Conservation (phyloP, 805 yeast genomes). For the Saturnispora halmiae region DNA sequence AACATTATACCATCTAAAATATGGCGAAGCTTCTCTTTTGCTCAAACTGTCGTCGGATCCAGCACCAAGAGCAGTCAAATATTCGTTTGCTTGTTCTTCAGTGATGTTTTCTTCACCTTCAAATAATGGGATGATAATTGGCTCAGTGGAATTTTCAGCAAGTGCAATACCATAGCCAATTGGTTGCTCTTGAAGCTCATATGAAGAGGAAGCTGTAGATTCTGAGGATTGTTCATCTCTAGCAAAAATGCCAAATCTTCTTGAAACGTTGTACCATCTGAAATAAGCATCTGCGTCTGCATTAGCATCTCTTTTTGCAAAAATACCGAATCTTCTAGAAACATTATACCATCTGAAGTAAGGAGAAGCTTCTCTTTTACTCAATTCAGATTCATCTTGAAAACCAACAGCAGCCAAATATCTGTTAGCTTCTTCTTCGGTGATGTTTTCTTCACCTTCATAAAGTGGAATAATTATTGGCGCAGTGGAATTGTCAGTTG, state of each 20-base stretch:
- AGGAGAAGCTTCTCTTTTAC: slow-evolving; percentile 5
- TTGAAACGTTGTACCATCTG: slow-evolving; percentile 6
- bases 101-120: slow-evolving; percentile 8
- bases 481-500: slow-evolving; percentile 5
- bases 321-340: slow-evolving; percentile 6
- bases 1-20: slow-evolving; percentile 8
- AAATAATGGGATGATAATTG: slow-evolving; percentile 6
- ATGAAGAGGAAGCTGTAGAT: background rate
- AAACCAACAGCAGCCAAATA: slow-evolving; percentile 2
- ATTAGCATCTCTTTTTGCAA: slow-evolving; percentile 4
- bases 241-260: slow-evolving; percentile 8
- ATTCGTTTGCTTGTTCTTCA: slow-evolving; percentile 8
- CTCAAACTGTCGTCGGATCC: background rate
- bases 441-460: slow-evolving; percentile 7
- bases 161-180: slow-evolving; percentile 9
- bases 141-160: slow-evolving; percentile 7
- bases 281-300: slow-evolving; percentile 4
- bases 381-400: slow-evolving; percentile 4
- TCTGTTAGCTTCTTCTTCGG: slow-evolving; percentile 8
- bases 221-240: slow-evolving; percentile 1
- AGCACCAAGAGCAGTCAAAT: slow-evolving; percentile 3
- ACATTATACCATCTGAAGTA: slow-evolving; percentile 7
- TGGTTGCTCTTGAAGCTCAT: slow-evolving; percentile 1
- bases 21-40: slow-evolving; percentile 2
- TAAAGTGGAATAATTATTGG: slow-evolving; percentile 7